Base-by-base conservation (phyloP, 2,329 filamentous ascomycete species). In the Teratosphaeriaceae sp. region DNA sequence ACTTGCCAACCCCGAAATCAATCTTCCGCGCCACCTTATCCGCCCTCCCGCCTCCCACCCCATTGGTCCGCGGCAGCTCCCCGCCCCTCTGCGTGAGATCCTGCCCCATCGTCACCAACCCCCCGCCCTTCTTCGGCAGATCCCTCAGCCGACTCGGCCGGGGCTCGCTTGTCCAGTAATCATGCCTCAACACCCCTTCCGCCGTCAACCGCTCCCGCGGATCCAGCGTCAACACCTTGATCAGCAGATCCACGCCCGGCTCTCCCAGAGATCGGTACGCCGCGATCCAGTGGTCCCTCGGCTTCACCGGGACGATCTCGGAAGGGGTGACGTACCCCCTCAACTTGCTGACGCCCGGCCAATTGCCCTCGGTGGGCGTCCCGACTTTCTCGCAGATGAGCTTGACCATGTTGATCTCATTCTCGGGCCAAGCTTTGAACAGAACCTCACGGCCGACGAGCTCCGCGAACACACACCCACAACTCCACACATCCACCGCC, bases 391-490 rank as follows among this genome's bases (percentile, higher is more conserved):
- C 80, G 61, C 83, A 88, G 50, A 97, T 94, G 53, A 90, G 76
- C 45, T 79, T 75, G 52, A 97, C 78, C 70, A 96, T 89, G 57
- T 90, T 80, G 50, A 97, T 74, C 62, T 97, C 92, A 2, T 80
- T 85, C 60, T 86, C 82, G 2, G 87, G 88, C 1, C 86, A 81
- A 1, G 58, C 60, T 11, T 53, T 47, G 44, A 97, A 76, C 58
- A 88, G 94, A 0, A 89, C 88, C 3, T 81, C 79, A 40, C 92
- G 80, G 46, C 90, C 73, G 44, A 95, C 73, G 40, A 98, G 77
- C 66, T 98, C 92, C 22, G 89, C 90, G 55, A 98, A 92, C 9
- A 98, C 88, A 60, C 87, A 81, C 38, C 88, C 92, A 43, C 94
- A 85, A 37, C 84, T 89, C 90, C 92, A 98, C 46, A 98, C 75